Evolutionary conservation across 495 filamentous ascomycete genomes (phyloP).

Genomic region (Glutinoglossum americanum): DNA sequence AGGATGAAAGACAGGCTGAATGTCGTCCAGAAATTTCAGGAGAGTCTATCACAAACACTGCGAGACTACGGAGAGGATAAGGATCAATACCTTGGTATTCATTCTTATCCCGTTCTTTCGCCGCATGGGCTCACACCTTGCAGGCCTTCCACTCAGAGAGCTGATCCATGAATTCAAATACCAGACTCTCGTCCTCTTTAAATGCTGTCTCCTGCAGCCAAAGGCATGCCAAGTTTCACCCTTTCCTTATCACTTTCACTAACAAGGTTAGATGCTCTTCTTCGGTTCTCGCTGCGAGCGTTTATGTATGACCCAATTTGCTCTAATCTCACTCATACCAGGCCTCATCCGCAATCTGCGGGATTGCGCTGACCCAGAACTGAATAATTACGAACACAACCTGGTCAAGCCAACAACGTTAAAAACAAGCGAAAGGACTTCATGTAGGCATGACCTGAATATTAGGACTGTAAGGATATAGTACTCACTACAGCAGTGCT

Average conservation of each 20-base stretch:
- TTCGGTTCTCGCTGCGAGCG: slow-evolving; percentile 88
- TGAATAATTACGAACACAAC: slow-evolving; percentile 60
- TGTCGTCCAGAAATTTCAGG: slow-evolving; percentile 55
- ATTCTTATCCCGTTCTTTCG: not conserved
- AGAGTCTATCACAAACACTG: slow-evolving; percentile 51
- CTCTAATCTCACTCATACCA: slow-evolving; percentile 81
- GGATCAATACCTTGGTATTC: slow-evolving; percentile 68
- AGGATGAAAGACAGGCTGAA: not conserved
- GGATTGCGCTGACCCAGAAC: slow-evolving; percentile 80
- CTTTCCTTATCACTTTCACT: slow-evolving; percentile 3
- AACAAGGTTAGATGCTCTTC: slow-evolving; percentile 73
- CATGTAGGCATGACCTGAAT: slow-evolving; percentile 24
- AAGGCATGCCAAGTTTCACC: slow-evolving; percentile 35
- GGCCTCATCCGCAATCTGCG: slow-evolving; percentile 66
- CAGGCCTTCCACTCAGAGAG: slow-evolving; percentile 68
- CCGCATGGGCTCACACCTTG: not conserved
- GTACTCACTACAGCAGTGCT: slow-evolving; percentile 30
- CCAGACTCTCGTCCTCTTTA: slow-evolving; percentile 84
- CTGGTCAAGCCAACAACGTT: slow-evolving; percentile 64
- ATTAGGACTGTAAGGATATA: not conserved
- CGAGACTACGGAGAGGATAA: slow-evolving; percentile 46
- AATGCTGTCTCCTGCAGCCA: slow-evolving; percentile 78
- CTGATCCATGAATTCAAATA: slow-evolving; percentile 83
- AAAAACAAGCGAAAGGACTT: slow-evolving; percentile 76
- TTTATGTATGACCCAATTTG: slow-evolving; percentile 96